Conservation (phyloP, 2,329 filamentous ascomycete genomes). For the Penicillium polonicum region DNA sequence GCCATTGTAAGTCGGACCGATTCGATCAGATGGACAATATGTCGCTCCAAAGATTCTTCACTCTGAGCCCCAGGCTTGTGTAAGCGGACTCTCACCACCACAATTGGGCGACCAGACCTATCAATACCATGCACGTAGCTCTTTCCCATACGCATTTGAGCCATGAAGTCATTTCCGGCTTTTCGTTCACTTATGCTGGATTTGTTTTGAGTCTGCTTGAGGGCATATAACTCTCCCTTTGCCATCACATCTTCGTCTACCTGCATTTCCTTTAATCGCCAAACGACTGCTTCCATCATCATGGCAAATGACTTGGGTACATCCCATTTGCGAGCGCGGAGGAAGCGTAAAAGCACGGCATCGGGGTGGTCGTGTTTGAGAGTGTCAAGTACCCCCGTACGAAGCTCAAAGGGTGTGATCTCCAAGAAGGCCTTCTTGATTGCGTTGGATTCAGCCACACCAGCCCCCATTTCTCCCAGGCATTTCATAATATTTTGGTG, state of each 20-base stretch:
- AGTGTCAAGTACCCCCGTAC: conserved; percentile 80
- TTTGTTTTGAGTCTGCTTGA: conserved; percentile 55
- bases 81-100: conserved; percentile 74
- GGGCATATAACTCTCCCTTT: conserved; percentile 66
- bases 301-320: conserved; percentile 86
- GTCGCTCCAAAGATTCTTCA: conserved; percentile 77
- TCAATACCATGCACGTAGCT: conserved; percentile 85
- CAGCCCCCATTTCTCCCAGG: conserved; percentile 23
- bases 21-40: conserved; percentile 90
- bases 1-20: conserved; percentile 78
- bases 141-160: conserved; percentile 83
- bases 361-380: conserved; percentile 93
- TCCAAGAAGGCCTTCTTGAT: conserved; percentile 76
- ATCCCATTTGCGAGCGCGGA: conserved; percentile 88
- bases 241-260: conserved; percentile 83
- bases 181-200: conserved; percentile 61
- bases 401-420: conserved; percentile 71
- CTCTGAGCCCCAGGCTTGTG: conserved; percentile 83
- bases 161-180: conserved; percentile 70
- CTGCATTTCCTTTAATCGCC: conserved; percentile 75
- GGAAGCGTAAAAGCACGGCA: conserved; percentile 73
- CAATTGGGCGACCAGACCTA: conserved; percentile 77
- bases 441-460: conserved; percentile 62
- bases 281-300: conserved; percentile 87
- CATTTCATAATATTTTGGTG: conserved; percentile 22